These are phyloP conservation scores for Penicillium bovifimosum DNA, from an alignment of 495 filamentous ascomycete species.

Conservation along the genomic window DNA sequence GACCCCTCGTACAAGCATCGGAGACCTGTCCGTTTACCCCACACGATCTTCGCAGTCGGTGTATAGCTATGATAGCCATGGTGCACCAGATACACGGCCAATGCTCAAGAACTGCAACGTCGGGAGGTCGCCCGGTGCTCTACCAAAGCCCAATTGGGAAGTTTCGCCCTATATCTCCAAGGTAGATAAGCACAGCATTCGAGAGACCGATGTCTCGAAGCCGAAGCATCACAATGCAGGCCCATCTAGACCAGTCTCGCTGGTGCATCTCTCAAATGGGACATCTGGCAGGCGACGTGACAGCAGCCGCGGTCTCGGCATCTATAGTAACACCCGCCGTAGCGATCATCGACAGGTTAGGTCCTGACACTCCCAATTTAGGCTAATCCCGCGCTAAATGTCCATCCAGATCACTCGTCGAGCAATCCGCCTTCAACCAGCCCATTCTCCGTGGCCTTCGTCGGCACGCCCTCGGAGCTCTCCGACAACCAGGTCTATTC, in stretches of 20 bases:
- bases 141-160: not conserved
- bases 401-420: slow-evolving; percentile 22
- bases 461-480: slow-evolving; percentile 17
- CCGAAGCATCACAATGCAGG: slow-evolving; percentile 8
- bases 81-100: not conserved
- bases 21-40: slow-evolving; percentile 6
- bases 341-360: slow-evolving; percentile 31
- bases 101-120: not conserved
- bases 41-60: not conserved
- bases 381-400: not conserved
- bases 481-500: slow-evolving; percentile 19
- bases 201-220: not conserved
- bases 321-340: slow-evolving; percentile 27
- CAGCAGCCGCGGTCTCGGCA: slow-evolving; percentile 29
- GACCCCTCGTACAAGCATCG: not conserved
- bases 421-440: slow-evolving; percentile 24
- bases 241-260: slow-evolving; percentile 3
- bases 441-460: slow-evolving; percentile 25
- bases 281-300: slow-evolving; percentile 24
- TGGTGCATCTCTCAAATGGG: slow-evolving; percentile 7
- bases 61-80: not conserved
- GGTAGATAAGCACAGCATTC: slow-evolving; percentile 3
- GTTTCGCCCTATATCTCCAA: not conserved
- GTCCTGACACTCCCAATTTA: not conserved
- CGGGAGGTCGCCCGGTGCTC: not conserved